phyloP scores from a whole-genome alignment of 345 rosid species.

The Euphorbia peplus region DNA sequence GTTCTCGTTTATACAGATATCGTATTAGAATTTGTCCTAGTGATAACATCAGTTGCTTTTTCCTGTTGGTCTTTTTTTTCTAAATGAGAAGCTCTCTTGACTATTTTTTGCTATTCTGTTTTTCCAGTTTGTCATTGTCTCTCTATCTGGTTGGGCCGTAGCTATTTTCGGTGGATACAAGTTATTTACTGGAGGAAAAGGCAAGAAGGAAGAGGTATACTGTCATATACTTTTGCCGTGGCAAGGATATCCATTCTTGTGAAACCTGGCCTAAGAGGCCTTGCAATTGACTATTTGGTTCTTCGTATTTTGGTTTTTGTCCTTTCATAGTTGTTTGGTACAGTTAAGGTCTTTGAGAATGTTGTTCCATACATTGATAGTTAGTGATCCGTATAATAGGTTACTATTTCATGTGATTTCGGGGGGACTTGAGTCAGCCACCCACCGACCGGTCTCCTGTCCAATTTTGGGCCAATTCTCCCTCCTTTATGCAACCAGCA shows the following conservation, averaged over 20 bases:
- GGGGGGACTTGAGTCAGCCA: too few relatives aligned
- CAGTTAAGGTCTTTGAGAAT: not conserved
- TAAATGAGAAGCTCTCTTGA: not conserved
- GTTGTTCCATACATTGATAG: not conserved
- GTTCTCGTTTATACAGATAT: not conserved
- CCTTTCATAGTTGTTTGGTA: not conserved
- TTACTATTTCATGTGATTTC: too few relatives aligned
- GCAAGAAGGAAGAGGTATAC: conserved; percentile 32
- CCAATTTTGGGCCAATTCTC: not conserved
- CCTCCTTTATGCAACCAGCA: conserved; percentile 3
- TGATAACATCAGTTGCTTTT: not conserved
- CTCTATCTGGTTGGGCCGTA: conserved; percentile 40
- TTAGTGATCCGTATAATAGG: too few relatives aligned
- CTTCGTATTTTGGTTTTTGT: not conserved
- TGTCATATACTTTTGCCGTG: not conserved
- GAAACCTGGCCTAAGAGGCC: not conserved
- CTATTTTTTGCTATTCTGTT: conserved; percentile 5
- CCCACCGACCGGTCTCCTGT: too few relatives aligned
- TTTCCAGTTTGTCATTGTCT: conserved; percentile 36
- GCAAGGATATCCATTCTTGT: not conserved
- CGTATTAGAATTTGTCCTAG: not conserved
- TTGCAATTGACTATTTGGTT: not conserved
- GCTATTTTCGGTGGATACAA: conserved; percentile 30
- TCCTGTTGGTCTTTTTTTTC: not conserved
- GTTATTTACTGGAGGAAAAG: conserved; percentile 32